Percentiles rank a stretch among this genome's conserved stretches.
Conservation (phyloP, 345 rosid genomes). For the Fremontodendron californicum region DNA sequence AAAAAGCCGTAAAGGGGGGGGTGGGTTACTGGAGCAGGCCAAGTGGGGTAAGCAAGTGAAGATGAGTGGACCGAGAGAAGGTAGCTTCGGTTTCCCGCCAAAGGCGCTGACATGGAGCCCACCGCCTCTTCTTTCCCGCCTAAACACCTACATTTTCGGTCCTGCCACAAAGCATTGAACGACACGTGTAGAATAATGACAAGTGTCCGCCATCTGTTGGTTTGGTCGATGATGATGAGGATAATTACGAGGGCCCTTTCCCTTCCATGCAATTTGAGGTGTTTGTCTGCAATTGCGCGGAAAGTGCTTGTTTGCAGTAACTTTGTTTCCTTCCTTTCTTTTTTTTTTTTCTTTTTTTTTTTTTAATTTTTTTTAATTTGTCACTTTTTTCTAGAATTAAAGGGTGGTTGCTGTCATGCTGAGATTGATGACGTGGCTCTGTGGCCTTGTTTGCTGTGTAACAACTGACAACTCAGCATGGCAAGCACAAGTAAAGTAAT, state of each 20-base stretch:
- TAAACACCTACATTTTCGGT: not conserved
- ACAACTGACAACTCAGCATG: not conserved
- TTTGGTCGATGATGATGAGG: not conserved
- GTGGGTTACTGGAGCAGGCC: not conserved
- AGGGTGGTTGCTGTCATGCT: not conserved
- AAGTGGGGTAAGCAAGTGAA: conserved; percentile 25
- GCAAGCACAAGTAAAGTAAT: too few relatives aligned
- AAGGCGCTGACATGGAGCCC: conserved; percentile 31
- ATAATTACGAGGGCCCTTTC: not conserved
- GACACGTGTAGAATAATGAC: conserved; percentile 28
- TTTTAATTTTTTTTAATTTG: too few relatives aligned
- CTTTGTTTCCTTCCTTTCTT: not conserved
- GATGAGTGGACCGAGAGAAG: conserved; percentile 17
- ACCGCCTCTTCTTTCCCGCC: not conserved
- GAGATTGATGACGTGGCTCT: not conserved
- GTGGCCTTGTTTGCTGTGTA: too few relatives aligned
- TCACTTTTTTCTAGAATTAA: not conserved
- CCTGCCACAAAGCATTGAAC: not conserved
- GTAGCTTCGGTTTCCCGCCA: conserved; percentile 33
- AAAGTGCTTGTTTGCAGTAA: not conserved
- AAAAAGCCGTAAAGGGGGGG: not conserved
- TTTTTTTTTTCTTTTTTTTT: not conserved
- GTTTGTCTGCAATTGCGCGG: not conserved
- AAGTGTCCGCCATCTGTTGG: conserved; percentile 6
- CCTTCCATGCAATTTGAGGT: not conserved